Evolutionary conservation across 306 rosid species (phyloP), one percentile per base, ranked within the genome.

Genomic region (Castanopsis chinensis): DNA sequence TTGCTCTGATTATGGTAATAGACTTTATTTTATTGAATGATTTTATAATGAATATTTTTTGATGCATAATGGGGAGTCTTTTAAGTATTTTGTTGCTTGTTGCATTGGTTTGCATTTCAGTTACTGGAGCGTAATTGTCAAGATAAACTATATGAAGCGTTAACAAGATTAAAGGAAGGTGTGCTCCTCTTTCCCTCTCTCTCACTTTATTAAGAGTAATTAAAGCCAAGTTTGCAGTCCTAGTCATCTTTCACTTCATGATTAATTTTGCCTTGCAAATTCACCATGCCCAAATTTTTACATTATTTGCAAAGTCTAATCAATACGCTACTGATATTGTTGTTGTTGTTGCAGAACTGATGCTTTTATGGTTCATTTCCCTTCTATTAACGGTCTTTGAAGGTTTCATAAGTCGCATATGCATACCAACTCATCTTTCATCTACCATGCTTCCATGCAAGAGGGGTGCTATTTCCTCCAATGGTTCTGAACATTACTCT

Each of bases 361-460:
- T 95, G 97, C 93, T 95, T 78, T 79, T 95, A 73, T 97, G 99
- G 82, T 92, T 95, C 85, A 95, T 95, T 72, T 95, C 99, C 72
- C 92, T 95, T 69, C 87, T 92, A 61, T 82, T 95, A 80, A 90
- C 97, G 6, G 95, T 85, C 75, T 84, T 76, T 72, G 98, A 95
- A 90, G 70, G 73, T 45, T n/a, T 80, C 23, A 84, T 95, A 86
- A 89, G 93, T 75, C 78, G 79, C 21, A 74, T 92, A 53, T 92
- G 99, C 85, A 91, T 95, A 56, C 81, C 92, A 21, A 60, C 84
- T 23, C 67, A 85, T 70, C 75, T 88, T 58, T 86, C 87, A 82
- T 41, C 72, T 54, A 58, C 80, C 84, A 92, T 95, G 98, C 92
- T 92, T 79, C 99, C 99, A 55, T 95, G 99, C 92, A 95, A 92